phyloP scores from a whole-genome alignment of 2,329 filamentous ascomycete genomes.

The Raffaelea deltoideospora region DNA sequence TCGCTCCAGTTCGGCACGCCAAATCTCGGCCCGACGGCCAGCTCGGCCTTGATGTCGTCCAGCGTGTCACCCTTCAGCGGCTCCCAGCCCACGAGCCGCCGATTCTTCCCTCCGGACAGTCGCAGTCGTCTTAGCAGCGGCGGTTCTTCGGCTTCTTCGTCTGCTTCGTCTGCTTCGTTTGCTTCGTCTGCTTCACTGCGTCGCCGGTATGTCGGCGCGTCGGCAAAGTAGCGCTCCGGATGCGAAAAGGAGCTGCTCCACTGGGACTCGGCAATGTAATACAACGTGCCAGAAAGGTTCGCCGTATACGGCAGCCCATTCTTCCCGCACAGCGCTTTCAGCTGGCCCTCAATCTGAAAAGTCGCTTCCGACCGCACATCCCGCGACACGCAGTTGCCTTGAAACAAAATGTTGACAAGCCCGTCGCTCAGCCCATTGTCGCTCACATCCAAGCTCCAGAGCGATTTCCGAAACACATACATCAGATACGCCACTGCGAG shows the following conservation, averaged over 20 bases:
- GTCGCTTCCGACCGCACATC: too few relatives aligned
- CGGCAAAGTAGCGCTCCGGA: slow-evolving; percentile 30
- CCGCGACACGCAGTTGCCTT: neutral
- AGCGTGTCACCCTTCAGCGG: slow-evolving; percentile 18
- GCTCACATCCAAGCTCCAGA: slow-evolving; percentile 44
- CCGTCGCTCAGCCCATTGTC: slow-evolving; percentile 36
- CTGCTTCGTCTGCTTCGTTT: too few relatives aligned
- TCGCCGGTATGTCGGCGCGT: slow-evolving; percentile 27
- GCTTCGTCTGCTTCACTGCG: slow-evolving; percentile 10
- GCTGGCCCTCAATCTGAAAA: slow-evolving; percentile 30
- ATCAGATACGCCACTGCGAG: slow-evolving; percentile 18
- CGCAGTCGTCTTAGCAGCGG: too few relatives aligned
- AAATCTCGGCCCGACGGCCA: slow-evolving; percentile 13
- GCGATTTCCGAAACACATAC: slow-evolving; percentile 17
- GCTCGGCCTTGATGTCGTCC: slow-evolving; percentile 15
- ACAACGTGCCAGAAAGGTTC: slow-evolving; percentile 23
- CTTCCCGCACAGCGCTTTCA: slow-evolving; percentile 12
- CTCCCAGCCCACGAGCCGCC: slow-evolving; percentile 21
- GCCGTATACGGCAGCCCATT: slow-evolving; percentile 14
- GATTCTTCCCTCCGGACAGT: too few relatives aligned
- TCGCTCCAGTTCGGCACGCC: slow-evolving; percentile 7
- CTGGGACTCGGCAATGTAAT: slow-evolving; percentile 30
- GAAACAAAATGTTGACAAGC: too few relatives aligned
- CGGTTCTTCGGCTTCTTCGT: too few relatives aligned
- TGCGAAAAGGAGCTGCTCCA: slow-evolving; percentile 28